A percentile compares a stretch with the other conserved stretches of the same genome.
phyloP scores from a whole-genome alignment of 2,329 filamentous ascomycete species.

The Trichophyton simii region DNA sequence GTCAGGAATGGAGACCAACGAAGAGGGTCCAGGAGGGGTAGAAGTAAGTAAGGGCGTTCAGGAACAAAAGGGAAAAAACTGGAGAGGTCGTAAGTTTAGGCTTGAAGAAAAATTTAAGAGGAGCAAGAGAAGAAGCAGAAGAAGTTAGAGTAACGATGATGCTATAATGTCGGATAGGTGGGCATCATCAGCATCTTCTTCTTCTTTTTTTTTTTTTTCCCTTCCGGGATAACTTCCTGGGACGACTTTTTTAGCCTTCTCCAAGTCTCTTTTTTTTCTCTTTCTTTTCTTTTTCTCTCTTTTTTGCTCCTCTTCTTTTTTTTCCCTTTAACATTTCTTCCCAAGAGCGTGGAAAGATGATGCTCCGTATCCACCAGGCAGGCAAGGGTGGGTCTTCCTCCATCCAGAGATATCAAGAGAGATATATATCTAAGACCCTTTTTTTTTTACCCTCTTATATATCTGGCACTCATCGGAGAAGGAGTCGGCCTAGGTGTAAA shows the following conservation, averaged over 20 bases:
- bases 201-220: too few relatives aligned
- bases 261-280: not conserved
- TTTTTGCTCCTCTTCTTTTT: not conserved
- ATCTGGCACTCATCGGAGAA: not conserved
- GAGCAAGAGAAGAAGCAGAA: too few relatives aligned
- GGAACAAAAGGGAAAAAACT: conserved; percentile 7
- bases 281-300: not conserved
- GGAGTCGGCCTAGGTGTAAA: not conserved
- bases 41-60: conserved; percentile 4
- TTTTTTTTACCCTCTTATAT: not conserved
- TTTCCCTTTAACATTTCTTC: not conserved
- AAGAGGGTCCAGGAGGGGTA: conserved; percentile 6
- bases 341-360: conserved; percentile 9
- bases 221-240: not conserved
- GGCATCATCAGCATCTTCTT: too few relatives aligned
- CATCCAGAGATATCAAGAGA: not conserved
- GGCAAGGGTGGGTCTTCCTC: conserved; percentile 8
- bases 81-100: conserved; percentile 5
- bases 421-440: not conserved
- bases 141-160: not conserved
- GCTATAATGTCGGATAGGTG: not conserved
- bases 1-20: conserved; percentile 10
- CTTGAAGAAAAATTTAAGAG: not conserved
- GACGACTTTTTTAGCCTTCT: not conserved
- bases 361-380: conserved; percentile 7